These are phyloP conservation scores for Zychaea mexicana DNA, from an alignment of 371 early-diverging fungal genomes.

Conservation along the genomic window DNA sequence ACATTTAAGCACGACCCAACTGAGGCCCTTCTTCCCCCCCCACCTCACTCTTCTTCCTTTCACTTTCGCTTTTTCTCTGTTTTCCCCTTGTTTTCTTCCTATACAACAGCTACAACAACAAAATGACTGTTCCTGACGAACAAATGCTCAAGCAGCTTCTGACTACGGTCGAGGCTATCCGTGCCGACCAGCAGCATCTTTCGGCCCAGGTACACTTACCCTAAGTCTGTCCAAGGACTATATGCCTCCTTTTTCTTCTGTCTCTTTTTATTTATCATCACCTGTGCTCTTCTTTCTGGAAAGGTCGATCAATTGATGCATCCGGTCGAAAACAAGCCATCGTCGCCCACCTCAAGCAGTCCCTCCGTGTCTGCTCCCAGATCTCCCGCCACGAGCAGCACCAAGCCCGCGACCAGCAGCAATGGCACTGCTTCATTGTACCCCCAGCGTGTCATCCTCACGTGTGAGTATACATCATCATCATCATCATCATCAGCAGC, in stretches of 20 bases:
- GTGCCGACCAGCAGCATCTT: conserved; percentile 27
- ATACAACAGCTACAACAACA: too few species aligned
- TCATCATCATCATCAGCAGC: not conserved
- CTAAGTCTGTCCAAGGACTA: not conserved
- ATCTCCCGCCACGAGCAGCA: not conserved
- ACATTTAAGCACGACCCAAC: conserved; percentile 6
- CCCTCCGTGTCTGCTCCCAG: not conserved
- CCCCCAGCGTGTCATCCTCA: conserved; percentile 49
- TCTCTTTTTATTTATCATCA: not conserved
- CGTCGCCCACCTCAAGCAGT: conserved; percentile 5
- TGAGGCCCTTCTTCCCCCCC: not conserved
- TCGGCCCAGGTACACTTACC: conserved; percentile 27
- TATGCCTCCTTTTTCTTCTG: not conserved
- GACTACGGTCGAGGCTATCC: conserved; percentile 30
- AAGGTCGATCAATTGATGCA: conserved; percentile 17
- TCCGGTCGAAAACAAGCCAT: not conserved
- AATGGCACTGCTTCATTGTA: conserved; percentile 22
- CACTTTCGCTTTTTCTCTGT: conserved; percentile 4
- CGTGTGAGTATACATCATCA: conserved; percentile 29
- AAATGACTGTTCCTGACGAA: conserved; percentile 29
- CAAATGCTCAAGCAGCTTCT: conserved; percentile 27
- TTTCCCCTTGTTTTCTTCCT: not conserved
- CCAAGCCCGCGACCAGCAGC: not conserved
- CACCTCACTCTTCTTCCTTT: conserved; percentile 8
- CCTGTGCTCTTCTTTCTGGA: too few species aligned